Conservation (phyloP, 139 green algal genomes). For the Picocystis salinarum region DNA sequence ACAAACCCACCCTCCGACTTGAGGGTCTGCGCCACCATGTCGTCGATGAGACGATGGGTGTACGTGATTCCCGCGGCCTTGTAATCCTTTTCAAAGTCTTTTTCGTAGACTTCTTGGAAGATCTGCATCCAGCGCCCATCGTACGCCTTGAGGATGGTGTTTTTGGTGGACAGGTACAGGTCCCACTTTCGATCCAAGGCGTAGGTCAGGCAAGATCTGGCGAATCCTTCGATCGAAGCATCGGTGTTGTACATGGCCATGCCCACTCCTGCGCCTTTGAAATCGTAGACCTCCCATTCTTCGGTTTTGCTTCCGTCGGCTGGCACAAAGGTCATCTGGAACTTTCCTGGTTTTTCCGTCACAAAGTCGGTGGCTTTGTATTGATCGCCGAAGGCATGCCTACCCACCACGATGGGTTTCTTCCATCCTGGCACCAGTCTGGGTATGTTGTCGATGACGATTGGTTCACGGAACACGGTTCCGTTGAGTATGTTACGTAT, state of each 20-base stretch:
- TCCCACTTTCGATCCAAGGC: conserved; percentile 58
- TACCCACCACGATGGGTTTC: conserved; percentile 76
- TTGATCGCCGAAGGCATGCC: conserved; percentile 92
- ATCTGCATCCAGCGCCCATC: conserved; percentile 53
- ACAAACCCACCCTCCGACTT: conserved; percentile 86
- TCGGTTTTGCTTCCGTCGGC: conserved; percentile 22
- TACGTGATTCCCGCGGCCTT: conserved; percentile 77
- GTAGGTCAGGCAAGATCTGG: conserved; percentile 73
- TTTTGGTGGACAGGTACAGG: conserved; percentile 92
- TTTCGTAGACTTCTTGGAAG: conserved; percentile 72
- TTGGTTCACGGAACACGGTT: conserved; percentile 89
- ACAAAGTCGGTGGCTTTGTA: conserved; percentile 80
- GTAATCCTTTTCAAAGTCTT: conserved; percentile 1
- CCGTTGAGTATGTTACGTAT: conserved; percentile 66
- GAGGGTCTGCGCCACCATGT: conserved; percentile 91
- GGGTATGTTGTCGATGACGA: conserved; percentile 82
- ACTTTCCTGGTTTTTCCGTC: conserved; percentile 48
- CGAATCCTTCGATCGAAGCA: conserved; percentile 79
- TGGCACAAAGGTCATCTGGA: conserved; percentile 56
- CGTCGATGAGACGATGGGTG: conserved; percentile 91
- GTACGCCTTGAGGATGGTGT: conserved; percentile 96
- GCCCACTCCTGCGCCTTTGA: conserved; percentile 37
- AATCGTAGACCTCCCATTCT: conserved; percentile 45
- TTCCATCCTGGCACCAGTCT: conserved; percentile 78
- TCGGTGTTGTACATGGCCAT: conserved; percentile 94